Conservation (phyloP, 2,329 filamentous ascomycete species). For the Cladosporium colombiae region DNA sequence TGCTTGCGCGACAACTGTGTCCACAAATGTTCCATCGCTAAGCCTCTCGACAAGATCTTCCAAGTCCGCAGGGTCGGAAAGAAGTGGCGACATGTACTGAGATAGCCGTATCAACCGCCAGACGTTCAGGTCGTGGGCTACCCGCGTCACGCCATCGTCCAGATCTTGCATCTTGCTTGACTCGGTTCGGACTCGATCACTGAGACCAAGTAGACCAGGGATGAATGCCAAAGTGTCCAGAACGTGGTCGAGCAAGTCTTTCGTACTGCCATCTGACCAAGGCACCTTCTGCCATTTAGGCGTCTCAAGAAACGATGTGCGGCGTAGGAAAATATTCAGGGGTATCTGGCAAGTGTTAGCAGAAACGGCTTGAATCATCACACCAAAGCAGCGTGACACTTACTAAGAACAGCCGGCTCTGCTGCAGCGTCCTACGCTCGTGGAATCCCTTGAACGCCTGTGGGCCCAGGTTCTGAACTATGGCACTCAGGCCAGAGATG, state of each 20-base stretch:
- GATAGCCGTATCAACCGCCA: neutral
- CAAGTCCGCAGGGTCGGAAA: neutral
- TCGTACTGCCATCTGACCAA: neutral
- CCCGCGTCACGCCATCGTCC: neutral
- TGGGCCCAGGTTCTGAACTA: neutral
- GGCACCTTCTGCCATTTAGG: neutral
- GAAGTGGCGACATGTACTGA: neutral
- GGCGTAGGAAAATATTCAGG: neutral
- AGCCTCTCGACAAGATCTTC: neutral
- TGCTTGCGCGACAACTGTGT: neutral
- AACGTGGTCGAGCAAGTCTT: neutral
- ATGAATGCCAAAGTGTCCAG: constrained; percentile 4
- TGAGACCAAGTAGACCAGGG: neutral
- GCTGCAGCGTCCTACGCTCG: neutral
- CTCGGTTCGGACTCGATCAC: neutral
- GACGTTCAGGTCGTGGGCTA: neutral
- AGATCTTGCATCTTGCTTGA: neutral
- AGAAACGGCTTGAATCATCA: no score
- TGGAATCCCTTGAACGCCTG: neutral
- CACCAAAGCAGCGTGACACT: no score
- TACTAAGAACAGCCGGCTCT: neutral
- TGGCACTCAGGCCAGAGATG: neutral
- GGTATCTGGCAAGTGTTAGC: neutral
- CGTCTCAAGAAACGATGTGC: neutral
- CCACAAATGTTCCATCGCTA: neutral